Conservation (phyloP, 495 filamentous ascomycete genomes). For the Talaromyces trachyspermus region DNA sequence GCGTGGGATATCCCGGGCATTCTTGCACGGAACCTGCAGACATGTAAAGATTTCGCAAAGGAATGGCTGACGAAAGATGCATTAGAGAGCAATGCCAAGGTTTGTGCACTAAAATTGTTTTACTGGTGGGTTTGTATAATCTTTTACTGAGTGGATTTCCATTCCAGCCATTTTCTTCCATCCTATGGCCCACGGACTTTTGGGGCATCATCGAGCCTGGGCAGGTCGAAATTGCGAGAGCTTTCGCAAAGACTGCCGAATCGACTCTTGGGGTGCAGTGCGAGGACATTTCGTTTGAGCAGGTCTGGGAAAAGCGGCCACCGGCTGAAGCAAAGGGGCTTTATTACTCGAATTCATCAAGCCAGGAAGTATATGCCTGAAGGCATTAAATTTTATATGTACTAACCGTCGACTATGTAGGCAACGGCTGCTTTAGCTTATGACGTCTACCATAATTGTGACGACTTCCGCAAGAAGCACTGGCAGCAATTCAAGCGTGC, state of each 20-base stretch:
- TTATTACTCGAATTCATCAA: background rate
- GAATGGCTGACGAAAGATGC: background rate
- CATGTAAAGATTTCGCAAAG: background rate
- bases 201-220: background rate
- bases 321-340: background rate
- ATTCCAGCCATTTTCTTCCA: background rate
- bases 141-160: background rate
- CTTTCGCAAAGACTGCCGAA: background rate
- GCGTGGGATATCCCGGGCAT: background rate
- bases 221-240: background rate
- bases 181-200: background rate
- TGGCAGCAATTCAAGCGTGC: background rate
- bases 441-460: background rate
- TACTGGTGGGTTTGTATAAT: too few relatives aligned
- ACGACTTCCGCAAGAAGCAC: background rate
- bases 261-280: background rate
- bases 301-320: background rate
- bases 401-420: too few relatives aligned
- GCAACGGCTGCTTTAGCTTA: background rate
- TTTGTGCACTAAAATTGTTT: background rate
- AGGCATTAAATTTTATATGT: too few relatives aligned
- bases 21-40: background rate
- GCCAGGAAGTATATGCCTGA: background rate
- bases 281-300: background rate
- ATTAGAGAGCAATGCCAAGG: background rate